These are phyloP conservation scores for Sporothrix variecibatus DNA, from an alignment of 2,329 filamentous ascomycete genomes.

Conservation along the genomic window DNA sequence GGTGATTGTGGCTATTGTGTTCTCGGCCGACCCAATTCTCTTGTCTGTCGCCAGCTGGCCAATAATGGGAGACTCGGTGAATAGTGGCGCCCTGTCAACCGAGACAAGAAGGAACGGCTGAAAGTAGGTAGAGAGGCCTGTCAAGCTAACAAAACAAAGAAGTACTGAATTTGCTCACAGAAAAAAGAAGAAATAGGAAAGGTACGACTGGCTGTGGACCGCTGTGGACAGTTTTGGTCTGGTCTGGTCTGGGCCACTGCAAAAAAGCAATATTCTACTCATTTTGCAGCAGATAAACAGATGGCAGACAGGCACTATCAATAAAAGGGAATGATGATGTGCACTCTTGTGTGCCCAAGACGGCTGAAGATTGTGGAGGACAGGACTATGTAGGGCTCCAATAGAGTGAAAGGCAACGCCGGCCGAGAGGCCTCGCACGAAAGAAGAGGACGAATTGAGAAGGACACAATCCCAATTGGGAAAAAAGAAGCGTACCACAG, in stretches of 20 bases:
- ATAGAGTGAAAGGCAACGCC: too few relatives aligned
- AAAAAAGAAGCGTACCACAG: not conserved
- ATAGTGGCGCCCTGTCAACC: not conserved
- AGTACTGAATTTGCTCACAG: not conserved
- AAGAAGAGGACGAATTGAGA: not conserved
- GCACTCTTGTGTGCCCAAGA: conserved; percentile 1
- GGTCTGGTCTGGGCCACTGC: not conserved
- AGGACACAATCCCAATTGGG: not conserved
- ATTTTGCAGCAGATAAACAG: not conserved
- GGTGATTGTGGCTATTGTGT: too few relatives aligned
- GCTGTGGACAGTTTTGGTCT: not conserved
- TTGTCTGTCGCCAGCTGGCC: not conserved
- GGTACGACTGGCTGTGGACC: not conserved
- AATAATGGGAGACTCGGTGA: not conserved
- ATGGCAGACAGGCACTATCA: not conserved
- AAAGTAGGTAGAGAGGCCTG: not conserved
- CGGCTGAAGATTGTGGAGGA: not conserved
- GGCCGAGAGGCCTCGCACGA: not conserved
- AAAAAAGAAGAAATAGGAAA: not conserved
- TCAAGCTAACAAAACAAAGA: not conserved
- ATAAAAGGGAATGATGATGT: not conserved
- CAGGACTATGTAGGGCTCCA: not conserved
- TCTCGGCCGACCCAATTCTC: not conserved
- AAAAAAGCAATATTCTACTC: not conserved
- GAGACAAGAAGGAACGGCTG: not conserved